Percentiles rank a stretch among this genome's conserved stretches.
phyloP scores from a whole-genome alignment of 192 early-diverging fungal genomes.

The Coemansia sp. region DNA sequence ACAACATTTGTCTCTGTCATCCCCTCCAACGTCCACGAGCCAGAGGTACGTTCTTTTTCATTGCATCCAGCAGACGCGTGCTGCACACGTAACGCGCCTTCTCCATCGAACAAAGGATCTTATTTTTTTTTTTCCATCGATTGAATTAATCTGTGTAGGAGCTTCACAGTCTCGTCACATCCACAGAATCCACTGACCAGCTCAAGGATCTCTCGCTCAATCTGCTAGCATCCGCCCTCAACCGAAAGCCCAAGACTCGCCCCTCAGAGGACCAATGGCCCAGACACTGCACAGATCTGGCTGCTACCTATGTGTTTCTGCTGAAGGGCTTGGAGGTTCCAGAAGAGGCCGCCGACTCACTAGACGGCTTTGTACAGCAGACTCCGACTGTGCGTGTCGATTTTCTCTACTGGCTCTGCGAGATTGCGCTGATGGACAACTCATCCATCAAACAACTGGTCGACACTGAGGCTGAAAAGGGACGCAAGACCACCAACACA shows the following conservation, averaged over 20 bases:
- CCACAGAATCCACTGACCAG: slow-evolving; percentile 15
- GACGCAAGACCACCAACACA: slow-evolving; percentile 23
- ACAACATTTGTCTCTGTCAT: slow-evolving; percentile 31
- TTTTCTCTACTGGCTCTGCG: slow-evolving; percentile 48
- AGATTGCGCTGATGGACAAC: slow-evolving; percentile 38
- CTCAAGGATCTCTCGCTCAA: slow-evolving; percentile 36
- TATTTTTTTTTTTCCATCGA: not conserved
- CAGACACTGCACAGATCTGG: slow-evolving; percentile 39
- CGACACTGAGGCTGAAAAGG: slow-evolving; percentile 30
- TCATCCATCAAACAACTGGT: slow-evolving; percentile 37
- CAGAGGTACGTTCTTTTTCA: slow-evolving; percentile 37
- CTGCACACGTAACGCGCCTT: slow-evolving; percentile 4
- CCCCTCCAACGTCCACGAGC: slow-evolving; percentile 30
- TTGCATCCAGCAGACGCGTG: not conserved
- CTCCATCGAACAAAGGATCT: not conserved
- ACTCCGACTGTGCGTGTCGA: slow-evolving; percentile 39
- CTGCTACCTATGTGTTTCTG: slow-evolving; percentile 25
- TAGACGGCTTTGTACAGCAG: slow-evolving; percentile 36
- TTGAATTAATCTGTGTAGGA: slow-evolving; percentile 30
- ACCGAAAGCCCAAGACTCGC: slow-evolving; percentile 21
- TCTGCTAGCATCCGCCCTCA: slow-evolving; percentile 29
- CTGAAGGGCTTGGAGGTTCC: slow-evolving; percentile 44
- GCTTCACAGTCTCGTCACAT: slow-evolving; percentile 24
- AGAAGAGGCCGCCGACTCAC: slow-evolving; percentile 43
- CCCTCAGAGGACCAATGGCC: slow-evolving; percentile 40